Evolutionary conservation across 1,139 yeast species (phyloP).

Genomic region (Zygosaccharomyces pseudobailii): DNA sequence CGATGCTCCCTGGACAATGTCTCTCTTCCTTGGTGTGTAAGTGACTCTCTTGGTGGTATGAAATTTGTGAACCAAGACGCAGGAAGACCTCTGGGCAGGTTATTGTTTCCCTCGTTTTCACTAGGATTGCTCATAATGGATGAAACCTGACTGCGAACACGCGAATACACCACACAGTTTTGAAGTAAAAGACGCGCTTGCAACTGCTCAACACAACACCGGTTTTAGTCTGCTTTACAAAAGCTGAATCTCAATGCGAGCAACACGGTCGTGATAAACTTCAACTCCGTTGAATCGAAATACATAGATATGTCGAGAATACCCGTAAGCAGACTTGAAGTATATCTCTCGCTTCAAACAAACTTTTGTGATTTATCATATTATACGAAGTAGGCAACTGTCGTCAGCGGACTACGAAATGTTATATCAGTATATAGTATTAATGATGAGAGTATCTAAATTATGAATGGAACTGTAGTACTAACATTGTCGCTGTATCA

Average conservation of each 20-base stretch:
- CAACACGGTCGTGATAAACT: background rate
- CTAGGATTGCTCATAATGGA: constrained; percentile 8
- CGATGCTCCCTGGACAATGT: constrained; percentile 18
- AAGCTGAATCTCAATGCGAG: background rate
- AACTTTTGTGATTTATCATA: constrained; percentile 3
- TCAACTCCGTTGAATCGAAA: background rate
- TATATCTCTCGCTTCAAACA: background rate
- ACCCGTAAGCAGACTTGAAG: background rate
- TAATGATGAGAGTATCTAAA: background rate
- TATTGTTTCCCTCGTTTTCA: constrained; percentile 6
- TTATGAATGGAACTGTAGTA: background rate
- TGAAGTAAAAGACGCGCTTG: background rate
- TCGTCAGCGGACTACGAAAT: background rate
- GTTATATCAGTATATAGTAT: background rate
- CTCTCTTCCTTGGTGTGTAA: constrained; percentile 16
- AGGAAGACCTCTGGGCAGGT: constrained; percentile 18
- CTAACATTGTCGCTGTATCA: background rate
- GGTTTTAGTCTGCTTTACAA: background rate
- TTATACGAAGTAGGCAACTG: background rate
- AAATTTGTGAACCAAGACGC: constrained; percentile 22
- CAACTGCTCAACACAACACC: background rate
- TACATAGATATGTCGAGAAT: background rate
- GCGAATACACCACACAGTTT: background rate
- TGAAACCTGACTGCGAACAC: background rate
- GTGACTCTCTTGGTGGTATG: constrained; percentile 15